These are phyloP conservation scores for Colletotrichum shisoi DNA, from an alignment of 2,329 filamentous ascomycete genomes.

Conservation along the genomic window DNA sequence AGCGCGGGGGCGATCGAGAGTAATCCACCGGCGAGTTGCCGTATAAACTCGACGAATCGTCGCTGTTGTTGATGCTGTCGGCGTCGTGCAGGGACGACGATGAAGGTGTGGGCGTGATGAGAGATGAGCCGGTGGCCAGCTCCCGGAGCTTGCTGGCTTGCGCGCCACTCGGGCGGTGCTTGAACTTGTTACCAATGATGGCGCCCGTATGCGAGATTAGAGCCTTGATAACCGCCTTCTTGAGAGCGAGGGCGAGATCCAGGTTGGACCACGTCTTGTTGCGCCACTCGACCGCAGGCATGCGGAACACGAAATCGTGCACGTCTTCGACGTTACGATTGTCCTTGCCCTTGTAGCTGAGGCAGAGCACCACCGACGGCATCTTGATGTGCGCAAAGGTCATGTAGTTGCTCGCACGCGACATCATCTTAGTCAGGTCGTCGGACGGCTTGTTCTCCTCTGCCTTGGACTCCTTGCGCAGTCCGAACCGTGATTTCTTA, in stretches of 20 bases:
- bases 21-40: constrained; percentile 64
- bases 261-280: constrained; percentile 99
- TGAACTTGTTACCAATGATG: constrained; percentile 97
- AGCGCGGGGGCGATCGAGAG: constrained; percentile 66
- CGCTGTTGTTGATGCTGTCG: constrained; percentile 60
- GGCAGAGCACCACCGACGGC: constrained; percentile 90
- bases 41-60: constrained; percentile 65
- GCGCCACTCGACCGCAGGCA: constrained; percentile 92
- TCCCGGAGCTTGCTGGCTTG: constrained; percentile 83
- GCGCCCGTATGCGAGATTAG: constrained; percentile 94
- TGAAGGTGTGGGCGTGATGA: constrained; percentile 59
- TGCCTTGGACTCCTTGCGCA: constrained; percentile 58
- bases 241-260: constrained; percentile 88
- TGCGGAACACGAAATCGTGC: constrained; percentile 94
- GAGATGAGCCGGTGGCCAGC: constrained; percentile 78
- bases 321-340: constrained; percentile 96
- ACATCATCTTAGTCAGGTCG: constrained; percentile 96
- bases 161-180: constrained; percentile 81
- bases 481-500: constrained; percentile 64
- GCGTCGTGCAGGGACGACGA: constrained; percentile 52
- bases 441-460: constrained; percentile 75
- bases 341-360: constrained; percentile 95
- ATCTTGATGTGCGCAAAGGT: constrained; percentile 95
- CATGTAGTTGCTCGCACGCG: constrained; percentile 95
- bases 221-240: constrained; percentile 92